Conservation (phyloP, 345 rosid species). For the Salix purpurea region DNA sequence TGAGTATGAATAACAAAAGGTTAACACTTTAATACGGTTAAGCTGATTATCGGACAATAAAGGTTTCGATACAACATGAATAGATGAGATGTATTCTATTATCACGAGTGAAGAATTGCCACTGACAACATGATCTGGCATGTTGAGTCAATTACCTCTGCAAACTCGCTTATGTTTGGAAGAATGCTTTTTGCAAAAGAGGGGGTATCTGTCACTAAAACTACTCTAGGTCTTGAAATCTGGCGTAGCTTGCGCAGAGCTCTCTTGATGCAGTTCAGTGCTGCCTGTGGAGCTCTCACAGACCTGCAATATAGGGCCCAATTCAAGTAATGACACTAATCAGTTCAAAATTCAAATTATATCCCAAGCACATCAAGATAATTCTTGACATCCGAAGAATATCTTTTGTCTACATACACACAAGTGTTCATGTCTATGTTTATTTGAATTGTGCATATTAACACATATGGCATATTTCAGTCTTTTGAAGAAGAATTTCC, state of each 20-base stretch:
- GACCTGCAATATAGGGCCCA: conserved; percentile 47
- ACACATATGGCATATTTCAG: background rate
- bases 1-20: too few relatives aligned
- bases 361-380: background rate
- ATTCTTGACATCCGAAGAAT: background rate
- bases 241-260: conserved; percentile 37
- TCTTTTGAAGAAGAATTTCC: background rate
- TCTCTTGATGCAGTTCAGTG: conserved; percentile 59
- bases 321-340: conserved; percentile 8
- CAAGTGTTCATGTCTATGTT: background rate
- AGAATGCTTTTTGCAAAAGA: conserved; percentile 49
- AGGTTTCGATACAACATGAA: background rate
- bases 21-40: background rate
- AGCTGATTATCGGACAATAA: background rate
- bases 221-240: conserved; percentile 56
- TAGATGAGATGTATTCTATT: background rate
- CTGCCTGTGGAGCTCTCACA: conserved; percentile 69
- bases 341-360: background rate
- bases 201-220: conserved; percentile 83
- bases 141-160: conserved; percentile 56
- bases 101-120: background rate
- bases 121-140: conserved; percentile 2
- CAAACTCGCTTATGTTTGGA: conserved; percentile 55
- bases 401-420: background rate
- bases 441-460: background rate